Base-by-base conservation (phyloP, 495 filamentous ascomycete species). In the Copromyces sp. region DNA sequence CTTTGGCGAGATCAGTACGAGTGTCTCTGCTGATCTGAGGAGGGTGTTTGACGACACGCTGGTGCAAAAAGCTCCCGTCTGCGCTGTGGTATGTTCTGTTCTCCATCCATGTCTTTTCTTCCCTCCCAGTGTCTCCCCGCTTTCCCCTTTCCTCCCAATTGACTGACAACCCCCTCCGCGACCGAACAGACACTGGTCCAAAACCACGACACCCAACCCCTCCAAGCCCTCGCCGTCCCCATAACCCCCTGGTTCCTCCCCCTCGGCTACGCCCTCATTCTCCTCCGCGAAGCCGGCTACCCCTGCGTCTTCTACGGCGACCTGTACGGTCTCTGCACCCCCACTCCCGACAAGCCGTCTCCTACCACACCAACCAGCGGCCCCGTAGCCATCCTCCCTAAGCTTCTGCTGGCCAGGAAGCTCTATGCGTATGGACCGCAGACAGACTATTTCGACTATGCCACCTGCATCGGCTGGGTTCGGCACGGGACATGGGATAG, bases 231-330 rank as follows among this genome's bases (percentile, higher is more conserved):
- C 44, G 86, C 89, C 77, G 84, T 86, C 9, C 84, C 83, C 6
- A 83, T 91, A 9, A 79, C 84, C 8, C 76, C 80, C 3, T 86
- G 84, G 76, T 91, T 90, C 82, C 87, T 89, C 74, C 84, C 87
- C 3, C 79, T 89, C 12, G 87, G 87, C 39, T 89, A 91, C 73
- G 80, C 87, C 9, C 81, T 90, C 42, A 93, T 92, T 71, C 87
- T 93, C 17, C 87, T 93, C 24, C 89, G 90, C 32, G 77, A 83
- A 44, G 79, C 84, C 14, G 91, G 91, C 41, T 90, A 90, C 72
- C 91, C 91, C 0, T 93, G 90, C 74, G 75, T 92, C 69, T 94
- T 91, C 78, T 93, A 90, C 77, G 91, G 91, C 39, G 91, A 94
- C 74, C 74, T 93, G 11, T 93, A 92, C 77, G 91, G 91, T n/a